phyloP scores from a whole-genome alignment of 2,329 filamentous ascomycete genomes.

The Colletotrichum cuscutae region DNA sequence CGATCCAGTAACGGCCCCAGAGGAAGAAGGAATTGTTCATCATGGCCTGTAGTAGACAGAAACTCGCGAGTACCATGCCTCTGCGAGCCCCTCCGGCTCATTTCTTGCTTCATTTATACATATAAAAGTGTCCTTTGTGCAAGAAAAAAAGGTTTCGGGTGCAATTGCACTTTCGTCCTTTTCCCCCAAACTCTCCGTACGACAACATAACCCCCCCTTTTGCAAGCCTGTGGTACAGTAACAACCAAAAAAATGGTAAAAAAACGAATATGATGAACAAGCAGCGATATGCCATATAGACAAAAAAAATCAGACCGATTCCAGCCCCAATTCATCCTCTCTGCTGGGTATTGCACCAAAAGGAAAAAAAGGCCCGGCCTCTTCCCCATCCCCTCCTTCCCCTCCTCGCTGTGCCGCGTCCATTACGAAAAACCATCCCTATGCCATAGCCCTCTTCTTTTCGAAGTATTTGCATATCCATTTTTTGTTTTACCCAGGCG shows the following conservation, averaged over 20 bases:
- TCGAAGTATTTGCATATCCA: conserved; percentile 1
- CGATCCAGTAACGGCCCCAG: neutral
- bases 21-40: neutral
- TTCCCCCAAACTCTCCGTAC: neutral
- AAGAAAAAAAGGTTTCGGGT: neutral
- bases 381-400: neutral
- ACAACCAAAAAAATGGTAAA: neutral
- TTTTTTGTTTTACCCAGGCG: neutral
- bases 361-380: conserved; percentile 30
- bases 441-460: neutral
- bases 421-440: neutral
- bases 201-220: no score
- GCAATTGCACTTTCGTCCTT: neutral
- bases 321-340: neutral
- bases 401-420: neutral
- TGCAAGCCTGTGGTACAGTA: neutral
- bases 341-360: neutral
- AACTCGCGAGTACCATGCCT: conserved; percentile 17
- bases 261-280: neutral
- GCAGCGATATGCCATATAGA: neutral
- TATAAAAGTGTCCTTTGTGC: conserved; percentile 14
- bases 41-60: neutral
- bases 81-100: neutral
- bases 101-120: conserved; percentile 24
- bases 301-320: neutral